Percentiles rank a stretch among this genome's conserved stretches.
These are phyloP conservation scores for Lodderomyces theae DNA, from an alignment of 1,139 yeast genomes.

Conservation along the genomic window DNA sequence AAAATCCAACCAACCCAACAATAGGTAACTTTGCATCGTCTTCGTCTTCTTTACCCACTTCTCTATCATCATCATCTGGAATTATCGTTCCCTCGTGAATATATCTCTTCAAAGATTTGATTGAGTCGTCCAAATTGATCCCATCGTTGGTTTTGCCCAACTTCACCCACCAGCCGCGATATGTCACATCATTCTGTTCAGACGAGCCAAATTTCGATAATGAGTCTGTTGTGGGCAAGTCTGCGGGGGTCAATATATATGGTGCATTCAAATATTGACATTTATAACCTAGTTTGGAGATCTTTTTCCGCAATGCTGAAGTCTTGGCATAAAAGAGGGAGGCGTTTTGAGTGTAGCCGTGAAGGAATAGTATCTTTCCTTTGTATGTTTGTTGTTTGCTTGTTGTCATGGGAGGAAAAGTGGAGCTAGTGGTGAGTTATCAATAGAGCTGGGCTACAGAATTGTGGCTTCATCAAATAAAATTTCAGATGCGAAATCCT, in stretches of 20 bases:
- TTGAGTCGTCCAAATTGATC: conserved; percentile 28
- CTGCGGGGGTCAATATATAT: conserved; percentile 56
- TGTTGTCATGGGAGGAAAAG: neutral
- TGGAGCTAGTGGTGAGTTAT: neutral
- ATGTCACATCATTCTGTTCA: conserved; percentile 19
- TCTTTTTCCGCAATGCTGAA: conserved; percentile 41
- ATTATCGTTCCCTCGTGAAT: conserved; percentile 31
- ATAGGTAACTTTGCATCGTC: conserved; percentile 17
- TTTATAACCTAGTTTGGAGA: conserved; percentile 46
- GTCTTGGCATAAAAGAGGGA: conserved; percentile 47
- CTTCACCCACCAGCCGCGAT: conserved; percentile 42
- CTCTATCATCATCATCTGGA: conserved; percentile 27
- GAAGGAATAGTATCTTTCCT: conserved; percentile 36
- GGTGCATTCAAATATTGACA: conserved; percentile 82
- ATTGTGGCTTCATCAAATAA: neutral
- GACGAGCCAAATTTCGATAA: conserved; percentile 41
- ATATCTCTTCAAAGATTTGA: conserved; percentile 30
- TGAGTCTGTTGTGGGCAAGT: conserved; percentile 55
- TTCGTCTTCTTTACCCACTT: conserved; percentile 21
- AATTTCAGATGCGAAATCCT: neutral
- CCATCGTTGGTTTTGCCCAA: conserved; percentile 21
- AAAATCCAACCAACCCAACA: conserved; percentile 43
- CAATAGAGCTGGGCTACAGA: too few relatives aligned
- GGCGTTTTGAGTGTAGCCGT: conserved; percentile 45
- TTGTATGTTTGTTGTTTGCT: conserved; percentile 11